phyloP scores from a whole-genome alignment of 2,329 filamentous ascomycete genomes.

The Fusarium dimerum region DNA sequence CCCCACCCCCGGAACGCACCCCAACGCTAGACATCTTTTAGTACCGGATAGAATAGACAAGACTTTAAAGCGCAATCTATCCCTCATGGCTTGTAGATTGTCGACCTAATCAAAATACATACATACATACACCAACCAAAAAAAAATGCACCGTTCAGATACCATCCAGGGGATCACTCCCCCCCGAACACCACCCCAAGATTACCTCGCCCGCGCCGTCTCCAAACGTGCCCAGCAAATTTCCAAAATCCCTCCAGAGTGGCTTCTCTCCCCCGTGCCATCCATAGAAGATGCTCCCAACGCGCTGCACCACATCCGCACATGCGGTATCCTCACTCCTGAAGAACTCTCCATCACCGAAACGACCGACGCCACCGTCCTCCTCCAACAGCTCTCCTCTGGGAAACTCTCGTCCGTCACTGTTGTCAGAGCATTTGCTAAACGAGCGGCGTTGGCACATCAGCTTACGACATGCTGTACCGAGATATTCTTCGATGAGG shows the following conservation, averaged over 20 bases:
- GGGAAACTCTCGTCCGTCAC: slow-evolving; percentile 23
- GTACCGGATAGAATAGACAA: neutral
- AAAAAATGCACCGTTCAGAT: neutral
- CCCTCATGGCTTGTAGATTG: too few species aligned
- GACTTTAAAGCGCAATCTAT: too few species aligned
- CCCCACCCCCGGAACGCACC: neutral
- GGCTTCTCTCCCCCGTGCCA: slow-evolving; percentile 2
- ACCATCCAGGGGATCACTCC: neutral
- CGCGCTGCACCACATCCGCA: slow-evolving; percentile 6
- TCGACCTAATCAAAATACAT: too few species aligned
- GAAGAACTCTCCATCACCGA: slow-evolving; percentile 11
- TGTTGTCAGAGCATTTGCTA: slow-evolving; percentile 29
- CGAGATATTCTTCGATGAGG: slow-evolving; percentile 52
- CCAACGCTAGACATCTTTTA: neutral
- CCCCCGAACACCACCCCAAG: neutral
- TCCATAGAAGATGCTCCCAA: slow-evolving; percentile 1
- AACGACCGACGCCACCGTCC: neutral
- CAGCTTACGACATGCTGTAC: slow-evolving; percentile 42
- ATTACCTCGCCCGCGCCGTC: slow-evolving; percentile 1
- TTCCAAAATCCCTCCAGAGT: slow-evolving; percentile 4
- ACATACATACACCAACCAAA: too few species aligned
- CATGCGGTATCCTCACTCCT: neutral
- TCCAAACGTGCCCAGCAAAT: slow-evolving; percentile 4
- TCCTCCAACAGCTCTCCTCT: slow-evolving; percentile 1
- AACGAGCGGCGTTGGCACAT: slow-evolving; percentile 31